These are phyloP conservation scores for Botrytis deweyae DNA, from an alignment of 2,329 filamentous ascomycete species.

Conservation along the genomic window DNA sequence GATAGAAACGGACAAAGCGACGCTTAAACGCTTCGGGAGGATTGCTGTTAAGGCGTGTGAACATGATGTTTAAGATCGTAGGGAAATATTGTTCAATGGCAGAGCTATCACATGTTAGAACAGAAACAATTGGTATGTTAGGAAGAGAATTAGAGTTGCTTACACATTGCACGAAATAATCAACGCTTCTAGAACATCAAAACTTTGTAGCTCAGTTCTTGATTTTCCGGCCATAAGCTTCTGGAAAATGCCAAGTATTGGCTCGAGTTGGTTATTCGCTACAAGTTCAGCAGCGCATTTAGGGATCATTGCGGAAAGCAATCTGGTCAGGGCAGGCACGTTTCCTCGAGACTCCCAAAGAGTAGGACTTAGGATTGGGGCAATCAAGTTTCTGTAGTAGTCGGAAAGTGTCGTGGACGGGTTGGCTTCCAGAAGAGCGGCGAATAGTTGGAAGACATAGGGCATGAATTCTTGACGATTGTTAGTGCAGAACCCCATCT, in stretches of 20 bases:
- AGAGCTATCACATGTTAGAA: conserved; percentile 46
- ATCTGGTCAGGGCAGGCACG: conserved; percentile 82
- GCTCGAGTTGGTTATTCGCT: conserved; percentile 77
- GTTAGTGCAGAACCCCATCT: conserved; percentile 37
- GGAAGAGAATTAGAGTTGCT: conserved; percentile 42
- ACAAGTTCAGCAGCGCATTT: conserved; percentile 72
- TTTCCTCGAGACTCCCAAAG: conserved; percentile 94
- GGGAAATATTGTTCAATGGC: conserved; percentile 56
- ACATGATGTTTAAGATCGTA: conserved; percentile 75
- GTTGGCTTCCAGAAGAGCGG: conserved; percentile 84
- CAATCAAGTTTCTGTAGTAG: conserved; percentile 77
- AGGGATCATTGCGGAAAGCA: conserved; percentile 81
- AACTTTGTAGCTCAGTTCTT: conserved; percentile 74
- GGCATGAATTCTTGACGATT: conserved; percentile 75
- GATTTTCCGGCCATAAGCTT: conserved; percentile 66
- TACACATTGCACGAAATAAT: conserved; percentile 70
- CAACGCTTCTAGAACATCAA: conserved; percentile 85
- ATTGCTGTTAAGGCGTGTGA: conserved; percentile 63
- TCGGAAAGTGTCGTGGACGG: conserved; percentile 74
- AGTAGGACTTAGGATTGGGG: conserved; percentile 73
- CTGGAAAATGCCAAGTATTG: conserved; percentile 94
- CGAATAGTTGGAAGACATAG: conserved; percentile 94
- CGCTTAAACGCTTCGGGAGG: conserved; percentile 77
- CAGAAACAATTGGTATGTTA: neutral
- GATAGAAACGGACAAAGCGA: conserved; percentile 91